Evolutionary conservation across 768 basidiomycete genomes (phyloP).

Genomic region (Collybiopsis confluens): DNA sequence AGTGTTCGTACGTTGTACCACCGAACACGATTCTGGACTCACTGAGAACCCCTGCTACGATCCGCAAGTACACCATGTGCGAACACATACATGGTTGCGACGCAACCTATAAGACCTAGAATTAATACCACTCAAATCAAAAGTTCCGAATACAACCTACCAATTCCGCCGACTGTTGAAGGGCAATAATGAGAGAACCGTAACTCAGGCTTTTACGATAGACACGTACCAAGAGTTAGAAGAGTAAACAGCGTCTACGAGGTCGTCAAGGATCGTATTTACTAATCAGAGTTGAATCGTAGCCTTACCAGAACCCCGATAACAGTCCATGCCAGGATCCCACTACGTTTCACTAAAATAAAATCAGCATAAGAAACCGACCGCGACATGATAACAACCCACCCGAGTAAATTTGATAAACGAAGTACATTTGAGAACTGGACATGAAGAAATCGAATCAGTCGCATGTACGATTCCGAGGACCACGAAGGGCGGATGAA

Average conservation of each 20-base stretch:
- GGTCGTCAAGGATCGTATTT: neutral
- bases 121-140: neutral
- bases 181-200: neutral
- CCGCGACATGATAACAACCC: neutral
- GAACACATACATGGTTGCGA: constrained; percentile 29
- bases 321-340: neutral
- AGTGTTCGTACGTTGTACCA: neutral
- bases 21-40: neutral
- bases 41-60: constrained; percentile 23
- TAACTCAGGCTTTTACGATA: neutral
- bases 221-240: constrained; percentile 25
- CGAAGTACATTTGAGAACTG: constrained; percentile 44
- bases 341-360: neutral
- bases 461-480: neutral
- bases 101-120: constrained; percentile 22
- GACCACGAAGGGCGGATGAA: no score
- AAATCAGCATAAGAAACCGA: neutral
- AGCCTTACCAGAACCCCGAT: constrained; percentile 5
- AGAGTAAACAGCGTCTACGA: constrained; percentile 20
- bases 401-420: constrained; percentile 35
- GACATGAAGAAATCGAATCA: neutral
- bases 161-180: constrained; percentile 23
- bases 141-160: constrained; percentile 14
- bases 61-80: constrained; percentile 27
- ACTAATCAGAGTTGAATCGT: neutral